Percentiles rank a stretch among this genome's conserved stretches.
Conservation (phyloP, 768 basidiomycete species). For the Crassisporium funariophilum region DNA sequence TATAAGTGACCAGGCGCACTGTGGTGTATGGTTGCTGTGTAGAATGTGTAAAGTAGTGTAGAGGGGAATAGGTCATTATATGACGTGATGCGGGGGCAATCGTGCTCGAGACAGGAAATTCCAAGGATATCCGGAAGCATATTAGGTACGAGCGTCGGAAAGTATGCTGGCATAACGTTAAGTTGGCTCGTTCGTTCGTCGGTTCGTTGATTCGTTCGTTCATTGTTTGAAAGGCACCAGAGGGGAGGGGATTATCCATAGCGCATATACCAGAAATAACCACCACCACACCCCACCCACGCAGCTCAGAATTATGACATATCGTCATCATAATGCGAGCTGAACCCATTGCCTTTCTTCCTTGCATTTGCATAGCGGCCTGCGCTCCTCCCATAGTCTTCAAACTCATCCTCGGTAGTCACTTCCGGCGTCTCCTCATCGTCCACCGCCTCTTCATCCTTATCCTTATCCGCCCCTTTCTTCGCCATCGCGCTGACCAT, state of each 20-base stretch:
- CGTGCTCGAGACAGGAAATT: neutral
- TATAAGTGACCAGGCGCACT: neutral
- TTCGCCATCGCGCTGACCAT: slow-evolving; percentile 33
- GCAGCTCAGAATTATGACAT: slow-evolving; percentile 34
- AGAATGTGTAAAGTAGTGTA: neutral
- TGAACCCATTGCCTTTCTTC: slow-evolving; percentile 50
- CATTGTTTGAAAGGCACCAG: too few species aligned
- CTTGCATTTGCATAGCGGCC: slow-evolving; percentile 69
- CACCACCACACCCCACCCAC: neutral
- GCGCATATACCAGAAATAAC: neutral
- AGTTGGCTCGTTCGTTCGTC: neutral
- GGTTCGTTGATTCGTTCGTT: too few species aligned
- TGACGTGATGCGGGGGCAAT: too few species aligned
- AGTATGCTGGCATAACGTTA: neutral
- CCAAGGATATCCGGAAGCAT: neutral
- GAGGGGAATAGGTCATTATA: too few species aligned
- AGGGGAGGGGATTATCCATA: too few species aligned
- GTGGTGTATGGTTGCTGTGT: too few species aligned
- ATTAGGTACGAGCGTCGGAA: neutral
- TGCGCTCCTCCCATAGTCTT: slow-evolving; percentile 61
- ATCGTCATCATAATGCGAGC: slow-evolving; percentile 43
- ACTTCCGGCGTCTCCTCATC: slow-evolving; percentile 51
- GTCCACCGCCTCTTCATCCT: slow-evolving; percentile 58
- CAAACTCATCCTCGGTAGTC: slow-evolving; percentile 78
- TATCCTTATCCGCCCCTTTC: slow-evolving; percentile 48